Evolutionary conservation across 2,329 filamentous ascomycete species (phyloP).

Genomic region (Westerdykella aurantiaca): DNA sequence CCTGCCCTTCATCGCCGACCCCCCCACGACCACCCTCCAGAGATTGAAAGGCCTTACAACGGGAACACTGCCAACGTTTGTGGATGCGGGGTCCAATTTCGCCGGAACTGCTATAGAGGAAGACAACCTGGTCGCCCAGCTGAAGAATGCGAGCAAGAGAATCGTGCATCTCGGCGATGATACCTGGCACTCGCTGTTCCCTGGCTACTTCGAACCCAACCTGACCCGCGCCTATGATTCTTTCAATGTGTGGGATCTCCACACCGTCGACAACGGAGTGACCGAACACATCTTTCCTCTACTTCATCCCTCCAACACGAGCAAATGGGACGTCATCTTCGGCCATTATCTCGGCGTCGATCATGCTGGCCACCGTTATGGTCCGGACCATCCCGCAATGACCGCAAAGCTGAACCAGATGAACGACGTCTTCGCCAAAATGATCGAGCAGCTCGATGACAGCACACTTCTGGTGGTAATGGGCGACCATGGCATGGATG

Average conservation of each 20-base stretch:
- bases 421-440: conserved; percentile 68
- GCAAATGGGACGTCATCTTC: conserved; percentile 88
- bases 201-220: conserved; percentile 82
- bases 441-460: conserved; percentile 71
- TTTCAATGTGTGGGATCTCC: conserved; percentile 96
- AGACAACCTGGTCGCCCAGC: conserved; percentile 67
- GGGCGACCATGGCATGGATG: conserved; percentile 99
- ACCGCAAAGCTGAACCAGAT: conserved; percentile 84
- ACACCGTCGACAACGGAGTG: conserved; percentile 94
- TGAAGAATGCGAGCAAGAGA: conserved; percentile 61
- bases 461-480: conserved; percentile 87
- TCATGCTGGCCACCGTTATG: conserved; percentile 93
- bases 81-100: conserved; percentile 92
- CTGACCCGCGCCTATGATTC: conserved; percentile 89
- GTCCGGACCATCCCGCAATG: conserved; percentile 90
- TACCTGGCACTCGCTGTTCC: conserved; percentile 92
- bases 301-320: conserved; percentile 57
- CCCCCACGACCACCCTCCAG: conserved; percentile 88
- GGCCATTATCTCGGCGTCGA: conserved; percentile 94
- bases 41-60: conserved; percentile 90
- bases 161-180: conserved; percentile 96
- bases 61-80: conserved; percentile 87
- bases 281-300: conserved; percentile 85
- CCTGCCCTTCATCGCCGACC: conserved; percentile 92
- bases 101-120: conserved; percentile 93